A percentile compares a stretch with the other conserved stretches of the same genome.
Conservation (phyloP, 805 yeast genomes). For the Schizosaccharomyces japonicus region DNA sequence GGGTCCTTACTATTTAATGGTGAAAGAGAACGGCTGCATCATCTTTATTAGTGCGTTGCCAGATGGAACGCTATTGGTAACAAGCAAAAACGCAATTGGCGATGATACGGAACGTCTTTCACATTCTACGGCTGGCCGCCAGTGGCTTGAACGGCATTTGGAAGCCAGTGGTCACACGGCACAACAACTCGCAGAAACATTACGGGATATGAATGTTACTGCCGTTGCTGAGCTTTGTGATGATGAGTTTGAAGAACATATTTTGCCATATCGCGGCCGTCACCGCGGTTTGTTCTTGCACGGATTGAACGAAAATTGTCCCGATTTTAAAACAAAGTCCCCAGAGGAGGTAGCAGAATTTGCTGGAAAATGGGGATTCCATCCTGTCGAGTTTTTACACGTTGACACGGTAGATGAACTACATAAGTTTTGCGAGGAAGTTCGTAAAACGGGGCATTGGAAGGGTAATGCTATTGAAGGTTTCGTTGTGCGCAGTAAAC, state of each 20-base stretch:
- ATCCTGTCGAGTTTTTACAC: conserved; percentile 24
- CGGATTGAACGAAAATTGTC: conserved; percentile 54
- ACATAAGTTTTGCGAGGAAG: conserved; percentile 27
- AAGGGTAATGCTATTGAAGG: conserved; percentile 67
- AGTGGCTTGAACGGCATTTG: conserved; percentile 33
- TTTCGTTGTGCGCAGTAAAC: conserved; percentile 56
- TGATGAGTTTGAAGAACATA: conserved; percentile 82
- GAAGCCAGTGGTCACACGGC: conserved; percentile 18
- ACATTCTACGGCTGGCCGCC: conserved; percentile 56
- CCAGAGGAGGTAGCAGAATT: conserved; percentile 36
- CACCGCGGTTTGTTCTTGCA: conserved; percentile 69
- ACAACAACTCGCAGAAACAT: conserved; percentile 29
- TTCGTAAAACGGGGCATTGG: conserved; percentile 45
- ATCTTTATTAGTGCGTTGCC: conserved; percentile 54
- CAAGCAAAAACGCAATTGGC: conserved; percentile 83
- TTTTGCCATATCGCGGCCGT: conserved; percentile 43
- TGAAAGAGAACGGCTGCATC: conserved; percentile 87
- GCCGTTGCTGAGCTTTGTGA: conserved; percentile 88
- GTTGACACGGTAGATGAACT: conserved; percentile 22
- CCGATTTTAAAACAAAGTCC: conserved; percentile 38
- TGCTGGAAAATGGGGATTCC: conserved; percentile 47
- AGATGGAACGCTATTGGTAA: conserved; percentile 58
- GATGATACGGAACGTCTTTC: conserved; percentile 23
- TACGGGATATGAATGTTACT: conserved; percentile 35
- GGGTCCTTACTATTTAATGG: conserved; percentile 63